phyloP scores from a whole-genome alignment of 2,329 filamentous ascomycete genomes.

The Beauveria medogensis region DNA sequence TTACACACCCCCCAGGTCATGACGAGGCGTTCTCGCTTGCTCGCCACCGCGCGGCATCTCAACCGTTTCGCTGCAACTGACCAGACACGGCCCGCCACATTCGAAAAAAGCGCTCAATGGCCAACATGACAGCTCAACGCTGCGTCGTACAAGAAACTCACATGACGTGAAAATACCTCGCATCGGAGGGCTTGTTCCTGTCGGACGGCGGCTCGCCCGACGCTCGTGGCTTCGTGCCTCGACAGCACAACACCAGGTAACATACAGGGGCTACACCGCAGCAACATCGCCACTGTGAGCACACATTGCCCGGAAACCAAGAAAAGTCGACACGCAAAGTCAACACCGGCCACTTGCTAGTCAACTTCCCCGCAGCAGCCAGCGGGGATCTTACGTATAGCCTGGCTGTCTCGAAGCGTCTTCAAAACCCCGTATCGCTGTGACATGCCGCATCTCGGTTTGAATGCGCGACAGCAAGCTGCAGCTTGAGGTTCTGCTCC shows the following conservation, averaged over 20 bases:
- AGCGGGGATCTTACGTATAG: too few relatives aligned
- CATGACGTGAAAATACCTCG: not conserved
- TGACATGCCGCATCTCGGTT: not conserved
- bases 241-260: not conserved
- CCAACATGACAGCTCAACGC: not conserved
- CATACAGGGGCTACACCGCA: not conserved
- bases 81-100: not conserved
- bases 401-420: not conserved
- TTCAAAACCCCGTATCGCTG: not conserved
- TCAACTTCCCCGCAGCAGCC: too few relatives aligned
- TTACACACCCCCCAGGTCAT: not conserved
- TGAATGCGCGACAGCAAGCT: not conserved
- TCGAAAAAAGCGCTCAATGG: not conserved
- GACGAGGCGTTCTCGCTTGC: not conserved
- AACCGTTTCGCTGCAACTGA: too few relatives aligned
- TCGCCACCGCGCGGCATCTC: too few relatives aligned
- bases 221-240: not conserved
- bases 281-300: not conserved
- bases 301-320: not conserved
- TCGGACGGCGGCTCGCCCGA: not conserved
- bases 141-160: not conserved
- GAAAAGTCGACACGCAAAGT: not conserved
- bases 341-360: not conserved
- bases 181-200: too few relatives aligned
- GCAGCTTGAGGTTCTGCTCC: not conserved